These are phyloP conservation scores for Trichoderma afroharzianum DNA, from an alignment of 2,329 filamentous ascomycete species.

Conservation along the genomic window DNA sequence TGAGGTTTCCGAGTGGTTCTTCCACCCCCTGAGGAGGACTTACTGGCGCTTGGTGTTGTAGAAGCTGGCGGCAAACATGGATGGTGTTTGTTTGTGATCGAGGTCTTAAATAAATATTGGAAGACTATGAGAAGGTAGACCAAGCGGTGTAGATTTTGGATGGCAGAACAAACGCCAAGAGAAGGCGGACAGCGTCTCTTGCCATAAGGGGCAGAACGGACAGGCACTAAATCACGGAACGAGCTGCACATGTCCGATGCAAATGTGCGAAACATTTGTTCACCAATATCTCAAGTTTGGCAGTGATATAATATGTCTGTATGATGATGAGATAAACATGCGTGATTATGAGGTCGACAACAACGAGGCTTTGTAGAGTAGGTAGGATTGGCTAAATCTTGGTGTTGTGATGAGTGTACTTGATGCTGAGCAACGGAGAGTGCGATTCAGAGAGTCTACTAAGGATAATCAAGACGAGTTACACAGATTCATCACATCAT, in stretches of 20 bases:
- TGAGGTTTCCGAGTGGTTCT: background rate
- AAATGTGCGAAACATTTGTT: background rate
- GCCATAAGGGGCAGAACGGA: background rate
- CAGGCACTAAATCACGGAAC: background rate
- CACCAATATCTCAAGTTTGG: background rate
- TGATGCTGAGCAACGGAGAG: background rate
- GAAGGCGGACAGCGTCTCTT: background rate
- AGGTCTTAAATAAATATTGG: background rate
- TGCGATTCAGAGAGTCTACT: background rate
- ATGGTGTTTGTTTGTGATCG: background rate
- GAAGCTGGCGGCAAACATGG: background rate
- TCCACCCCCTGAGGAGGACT: background rate
- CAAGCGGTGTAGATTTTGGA: background rate
- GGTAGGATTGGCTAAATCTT: background rate
- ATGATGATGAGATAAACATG: background rate
- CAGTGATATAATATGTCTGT: background rate
- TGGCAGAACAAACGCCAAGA: background rate
- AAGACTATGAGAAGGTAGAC: background rate
- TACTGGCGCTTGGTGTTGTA: background rate
- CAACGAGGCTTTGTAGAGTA: background rate
- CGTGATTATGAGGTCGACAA: background rate
- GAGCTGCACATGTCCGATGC: background rate
- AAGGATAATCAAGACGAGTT: background rate
- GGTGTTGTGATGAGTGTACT: background rate
- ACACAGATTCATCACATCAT: background rate